Base-by-base conservation (phyloP, 495 filamentous ascomycete species). In the Neurospora sp. region DNA sequence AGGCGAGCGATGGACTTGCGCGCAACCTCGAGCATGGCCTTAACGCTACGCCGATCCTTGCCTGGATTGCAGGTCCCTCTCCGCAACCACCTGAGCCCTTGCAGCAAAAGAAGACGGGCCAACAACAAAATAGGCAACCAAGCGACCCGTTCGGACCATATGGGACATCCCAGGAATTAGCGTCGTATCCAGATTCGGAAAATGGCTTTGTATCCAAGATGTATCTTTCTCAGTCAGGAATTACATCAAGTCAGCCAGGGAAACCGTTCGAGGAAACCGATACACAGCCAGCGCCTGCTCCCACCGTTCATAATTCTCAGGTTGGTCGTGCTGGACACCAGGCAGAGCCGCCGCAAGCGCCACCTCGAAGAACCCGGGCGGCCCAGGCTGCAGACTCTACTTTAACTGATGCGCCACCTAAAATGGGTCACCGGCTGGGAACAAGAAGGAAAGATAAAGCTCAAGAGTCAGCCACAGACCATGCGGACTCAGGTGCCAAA, bases 321-420 rank as follows among this genome's bases (percentile, higher is more conserved):
- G 71, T 80, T n/a, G 74, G 81, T 31, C 83, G 83, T 23, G 69
- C 74, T 70, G 78, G 69, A 3, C 66, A 70, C 20, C 73, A 74
- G 27, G 71, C 75, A 42, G 91, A 93, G 69, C 89, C 91, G 70
- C 92, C 92, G 27, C 84, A 89, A 75, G 92, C 93, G 9, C 92
- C 92, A 3, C 73, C 84, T 14, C 84, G 92, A 71, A 90, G 88
- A 78, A 86, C 85, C 8, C 85, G 90, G 69, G 87, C 87, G 41
- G 81, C 89, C 5, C 91, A 90, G 39, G 77, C 86, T 11, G 80
- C 88, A 14, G 87, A 88, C 18, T 71, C 77, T 76, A 73, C 85
- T 83, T 73, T 87, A 82, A 80, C 85, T n/a, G 89, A 92, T 69
- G 86, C 89, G 1, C 89, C 90, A 2, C 88, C 90, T 4, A 92